Evolutionary conservation across 2,329 filamentous ascomycete species (phyloP), one percentile per base, ranked within the genome.

Genomic region (Fusarium miscanthi): DNA sequence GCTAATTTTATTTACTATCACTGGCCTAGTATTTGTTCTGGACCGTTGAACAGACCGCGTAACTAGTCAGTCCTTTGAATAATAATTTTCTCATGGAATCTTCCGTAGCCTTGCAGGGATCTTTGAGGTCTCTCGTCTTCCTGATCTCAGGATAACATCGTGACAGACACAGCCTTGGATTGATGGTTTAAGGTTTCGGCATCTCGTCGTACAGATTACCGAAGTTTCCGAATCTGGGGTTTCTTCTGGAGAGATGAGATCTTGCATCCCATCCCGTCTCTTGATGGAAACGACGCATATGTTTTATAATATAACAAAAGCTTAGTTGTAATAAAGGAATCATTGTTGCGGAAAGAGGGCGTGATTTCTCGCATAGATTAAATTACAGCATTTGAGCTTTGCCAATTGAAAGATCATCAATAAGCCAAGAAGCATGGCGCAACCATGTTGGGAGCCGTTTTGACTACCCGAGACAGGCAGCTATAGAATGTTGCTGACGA

Each of bases 21-120:
- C 6, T 1, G 17, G 12, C 9, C n/a, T 16, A 0, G 2, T 4
- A 2, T 1, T 33, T 49, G 11, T 4, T 33, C 46, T 7, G 12
- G 46, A 19, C 21, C 7, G 10, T 8, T n/a, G 11, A 4, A 14
- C 0, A 25, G 31, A 11, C 12, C 9, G 11, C 16, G 8, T 13
- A 5, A 23, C 11, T 51, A 33, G 30, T 7, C 30, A 14, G 14
- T 13, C 12, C 2, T 23, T 16, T 35, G 8, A 33, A 13, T n/a
- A 0, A 17, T 16, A 25, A 14, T 43, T 13, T 25, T 21, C 16
- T 8, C 3, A 12, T 31, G 21, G 14, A 13, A 31, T 19, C 8
- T 4, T 37, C 19, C 14, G 11, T 10, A 13, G 6, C 2, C 11
- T 14, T 8, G 2, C 4, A 14, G 16, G 25, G 21, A 11, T 41